Percentiles rank a stretch among this genome's conserved stretches.
Evolutionary conservation across 1,139 yeast genomes (phyloP).

Genomic region (Hyphopichia burtonii): DNA sequence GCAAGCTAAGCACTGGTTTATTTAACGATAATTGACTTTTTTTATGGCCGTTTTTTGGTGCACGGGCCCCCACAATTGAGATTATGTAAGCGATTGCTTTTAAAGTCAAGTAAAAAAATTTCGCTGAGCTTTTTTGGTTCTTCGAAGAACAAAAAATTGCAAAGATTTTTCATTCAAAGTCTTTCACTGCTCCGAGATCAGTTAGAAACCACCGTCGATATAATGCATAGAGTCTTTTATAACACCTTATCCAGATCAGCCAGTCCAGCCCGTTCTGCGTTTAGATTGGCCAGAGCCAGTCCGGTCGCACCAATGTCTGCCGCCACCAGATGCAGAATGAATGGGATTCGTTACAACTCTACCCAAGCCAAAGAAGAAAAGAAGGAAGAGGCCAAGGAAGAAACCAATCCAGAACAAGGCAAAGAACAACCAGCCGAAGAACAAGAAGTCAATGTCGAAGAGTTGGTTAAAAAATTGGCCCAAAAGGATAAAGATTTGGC

Average conservation of each 20-base stretch:
- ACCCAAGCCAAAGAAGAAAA: slow-evolving; percentile 10
- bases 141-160: background rate
- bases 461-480: slow-evolving; percentile 54
- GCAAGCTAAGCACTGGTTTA: too few relatives aligned
- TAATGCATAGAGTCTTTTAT: slow-evolving; percentile 3
- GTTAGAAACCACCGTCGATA: too few relatives aligned
- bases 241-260: slow-evolving; percentile 2
- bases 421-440: slow-evolving; percentile 12
- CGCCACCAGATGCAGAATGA: background rate
- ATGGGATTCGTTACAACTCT: slow-evolving; percentile 7
- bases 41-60: too few relatives aligned
- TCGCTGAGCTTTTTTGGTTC: background rate
- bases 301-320: background rate
- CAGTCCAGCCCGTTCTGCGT: slow-evolving; percentile 3
- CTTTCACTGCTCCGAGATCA: too few relatives aligned
- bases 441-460: slow-evolving; percentile 22
- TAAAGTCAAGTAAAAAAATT: too few relatives aligned
- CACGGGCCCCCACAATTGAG: too few relatives aligned
- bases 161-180: too few relatives aligned
- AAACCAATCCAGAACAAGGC: slow-evolving; percentile 7
- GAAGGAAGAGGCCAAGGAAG: slow-evolving; percentile 12
- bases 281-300: slow-evolving; percentile 3
- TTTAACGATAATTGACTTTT: too few relatives aligned
- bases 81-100: too few relatives aligned
- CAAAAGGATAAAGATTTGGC: slow-evolving; percentile 80